A percentile compares a stretch with the other conserved stretches of the same genome.
phyloP scores from a whole-genome alignment of 2,329 filamentous ascomycete species.

The Didymella pinodella region DNA sequence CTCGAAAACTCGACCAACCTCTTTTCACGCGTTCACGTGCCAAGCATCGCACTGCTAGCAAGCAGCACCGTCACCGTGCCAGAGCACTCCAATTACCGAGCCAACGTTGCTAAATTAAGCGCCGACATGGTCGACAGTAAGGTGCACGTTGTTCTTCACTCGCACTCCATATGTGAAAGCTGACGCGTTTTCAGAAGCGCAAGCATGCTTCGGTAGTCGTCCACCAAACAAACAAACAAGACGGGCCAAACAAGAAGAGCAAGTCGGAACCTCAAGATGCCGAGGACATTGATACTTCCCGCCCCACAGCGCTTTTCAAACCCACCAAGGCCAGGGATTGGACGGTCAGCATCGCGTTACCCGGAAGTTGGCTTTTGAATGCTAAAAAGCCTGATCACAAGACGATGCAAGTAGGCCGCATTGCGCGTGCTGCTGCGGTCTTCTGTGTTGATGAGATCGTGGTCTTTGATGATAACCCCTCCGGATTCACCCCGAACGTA shows the following conservation, averaged over 20 bases:
- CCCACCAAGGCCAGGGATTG: constrained; percentile 70
- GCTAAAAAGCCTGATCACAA: constrained; percentile 77
- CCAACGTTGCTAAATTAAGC: not conserved
- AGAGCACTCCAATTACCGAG: not conserved
- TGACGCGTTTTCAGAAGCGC: constrained; percentile 30
- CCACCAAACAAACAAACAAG: constrained; percentile 25
- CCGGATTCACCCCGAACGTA: constrained; percentile 34
- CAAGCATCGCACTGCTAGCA: not conserved
- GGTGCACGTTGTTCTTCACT: not conserved
- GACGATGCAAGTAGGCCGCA: constrained; percentile 74
- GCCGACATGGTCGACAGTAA: constrained; percentile 19
- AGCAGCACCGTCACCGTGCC: not conserved
- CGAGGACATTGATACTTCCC: constrained; percentile 62
- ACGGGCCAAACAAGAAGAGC: constrained; percentile 30
- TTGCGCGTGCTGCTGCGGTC: constrained; percentile 81
- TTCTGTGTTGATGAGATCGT: constrained; percentile 87
- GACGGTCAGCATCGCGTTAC: constrained; percentile 80
- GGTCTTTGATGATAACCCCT: constrained; percentile 76
- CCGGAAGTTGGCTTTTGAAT: constrained; percentile 73
- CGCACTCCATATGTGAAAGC: not conserved
- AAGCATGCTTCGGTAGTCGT: constrained; percentile 32
- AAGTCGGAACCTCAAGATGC: constrained; percentile 23
- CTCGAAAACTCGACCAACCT: constrained; percentile 17
- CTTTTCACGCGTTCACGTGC: constrained; percentile 22
- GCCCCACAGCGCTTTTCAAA: constrained; percentile 73